Base-by-base conservation (phyloP, 352 stramenopile species). In the Peronospora farinosa region DNA sequence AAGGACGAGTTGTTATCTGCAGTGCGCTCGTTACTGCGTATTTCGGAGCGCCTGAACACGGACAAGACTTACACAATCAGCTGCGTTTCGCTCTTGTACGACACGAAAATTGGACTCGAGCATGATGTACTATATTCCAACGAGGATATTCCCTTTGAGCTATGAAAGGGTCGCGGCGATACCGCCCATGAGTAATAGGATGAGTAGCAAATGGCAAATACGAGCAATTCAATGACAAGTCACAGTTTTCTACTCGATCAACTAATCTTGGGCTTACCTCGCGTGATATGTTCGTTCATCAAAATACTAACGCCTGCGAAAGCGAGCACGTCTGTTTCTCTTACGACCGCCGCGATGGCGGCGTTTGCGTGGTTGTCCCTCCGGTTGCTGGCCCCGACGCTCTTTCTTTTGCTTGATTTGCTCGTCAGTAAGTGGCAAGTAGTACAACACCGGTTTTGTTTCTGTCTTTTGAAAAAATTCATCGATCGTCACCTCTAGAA, bases 31-130 rank as follows among this genome's bases (percentile, higher is more conserved):
- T 57, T 94, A 21, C 47, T 88, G 38, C 80, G 81, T 13, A 86
- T 94, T 50, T 57, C 92, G 40, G 78, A 88, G 52, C 55, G 57
- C 30, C 44, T 85, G 7, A 78, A 86, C 41, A 63, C 53, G 33
- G 62, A 85, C n/a, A 85, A 78, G 25, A 41, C 70, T 23, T 83
- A 86, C 54, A 67, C 73, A 39, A 75, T 60, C 28, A 81, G 55
- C 46, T 91, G 82, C 45, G 51, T 83, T 38, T 86, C 79, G 47
- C 77, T 92, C 47, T 54, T 94, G 46, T 88, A 86, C 57, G 80
- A 90, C 60, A 76, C 78, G 42, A 94, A 94, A 60, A 69, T 94
- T 39, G 70, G 76, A 27, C 69, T 94, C 12, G 83, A 92, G 60
- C 67, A 76, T 17, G 80, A 92, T 60, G 74, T 90, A 54, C 57